Base-by-base conservation (phyloP, 2,329 filamentous ascomycete species). In the Aspergillus ochraceus region DNA sequence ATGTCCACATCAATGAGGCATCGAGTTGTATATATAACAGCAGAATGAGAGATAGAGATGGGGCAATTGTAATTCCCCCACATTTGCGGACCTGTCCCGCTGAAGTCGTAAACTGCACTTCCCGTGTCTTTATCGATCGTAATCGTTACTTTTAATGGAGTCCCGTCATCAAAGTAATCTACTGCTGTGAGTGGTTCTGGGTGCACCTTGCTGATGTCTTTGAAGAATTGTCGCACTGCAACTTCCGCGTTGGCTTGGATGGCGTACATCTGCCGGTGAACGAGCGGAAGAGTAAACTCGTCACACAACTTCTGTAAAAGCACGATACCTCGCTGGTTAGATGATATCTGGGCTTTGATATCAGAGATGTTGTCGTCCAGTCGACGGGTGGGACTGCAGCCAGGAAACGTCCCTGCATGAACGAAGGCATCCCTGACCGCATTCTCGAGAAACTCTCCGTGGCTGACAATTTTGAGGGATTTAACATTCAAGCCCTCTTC, bases 151-250 rank as follows among this genome's bases (percentile, higher is more conserved):
- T 85, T 81, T 66, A 94, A 92, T 0, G 89, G 88, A n/a, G 84
- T 90, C 32, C 90, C 90, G 68, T 94, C 90, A 67, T 95, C 91
- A 88, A 93, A 94, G 75, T 86, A 90, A 69, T 95, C 91, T 8
- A 87, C 79, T 0, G 91, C 89, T 84, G 55, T 47, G 22, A 67
- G 2, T 84, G 42, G 19, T 10, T 20, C 12, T 9, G 19, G 42
- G 42, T 46, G 19, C 17, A 6, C 17, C 20, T 88, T 83, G 0
- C 32, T 36, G 32, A 36, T 10, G 36, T 42, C 2, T n/a, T 42
- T 42, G 14, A 17, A 42, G 14, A 42, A 42, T 8, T 17, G 12
- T n/a, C 36, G 36, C 36, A 95, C 90, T 45, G 87, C 88, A 1
- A 86, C 76, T 63, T 91, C 90, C 0, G 90, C 90, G 54, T 92